phyloP scores from a whole-genome alignment of 257 asterid species.

The Sherardia arvensis region DNA sequence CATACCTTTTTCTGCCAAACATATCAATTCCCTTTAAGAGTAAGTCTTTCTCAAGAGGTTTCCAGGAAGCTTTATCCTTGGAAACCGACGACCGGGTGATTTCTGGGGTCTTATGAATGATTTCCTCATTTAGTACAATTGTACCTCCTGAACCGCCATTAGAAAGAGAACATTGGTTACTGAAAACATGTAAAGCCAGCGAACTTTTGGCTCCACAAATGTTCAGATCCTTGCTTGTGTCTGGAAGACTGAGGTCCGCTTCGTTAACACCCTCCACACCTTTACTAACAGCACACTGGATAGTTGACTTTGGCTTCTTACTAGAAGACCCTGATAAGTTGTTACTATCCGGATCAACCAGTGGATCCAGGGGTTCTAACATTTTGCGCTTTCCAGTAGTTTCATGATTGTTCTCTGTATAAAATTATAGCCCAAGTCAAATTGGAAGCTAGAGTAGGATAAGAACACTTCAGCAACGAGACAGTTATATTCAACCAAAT shows the following conservation, averaged over 20 bases:
- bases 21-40: slow-evolving; percentile 82
- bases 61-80: slow-evolving; percentile 46
- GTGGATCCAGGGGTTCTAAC: slow-evolving; percentile 25
- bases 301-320: slow-evolving; percentile 41
- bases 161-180: slow-evolving; percentile 16
- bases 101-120: slow-evolving; percentile 19
- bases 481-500: not conserved
- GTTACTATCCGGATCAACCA: slow-evolving; percentile 23
- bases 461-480: not conserved
- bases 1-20: slow-evolving; percentile 89
- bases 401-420: slow-evolving; percentile 33
- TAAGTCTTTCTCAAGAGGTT: slow-evolving; percentile 81
- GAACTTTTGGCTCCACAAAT: slow-evolving; percentile 21
- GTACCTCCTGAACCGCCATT: slow-evolving; percentile 15
- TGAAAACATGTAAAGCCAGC: slow-evolving; percentile 17
- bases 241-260: slow-evolving; percentile 16
- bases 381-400: slow-evolving; percentile 25
- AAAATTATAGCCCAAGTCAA: slow-evolving; percentile 11
- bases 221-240: slow-evolving; percentile 20
- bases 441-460: not conserved
- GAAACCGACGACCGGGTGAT: slow-evolving; percentile 20
- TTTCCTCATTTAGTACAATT: slow-evolving; percentile 24
- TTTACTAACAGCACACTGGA: slow-evolving; percentile 18
- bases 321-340: slow-evolving; percentile 28
- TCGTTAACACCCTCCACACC: slow-evolving; percentile 15